Base-by-base conservation (phyloP, 164 flowering plant genomes). In the Dillenia turbinata region DNA sequence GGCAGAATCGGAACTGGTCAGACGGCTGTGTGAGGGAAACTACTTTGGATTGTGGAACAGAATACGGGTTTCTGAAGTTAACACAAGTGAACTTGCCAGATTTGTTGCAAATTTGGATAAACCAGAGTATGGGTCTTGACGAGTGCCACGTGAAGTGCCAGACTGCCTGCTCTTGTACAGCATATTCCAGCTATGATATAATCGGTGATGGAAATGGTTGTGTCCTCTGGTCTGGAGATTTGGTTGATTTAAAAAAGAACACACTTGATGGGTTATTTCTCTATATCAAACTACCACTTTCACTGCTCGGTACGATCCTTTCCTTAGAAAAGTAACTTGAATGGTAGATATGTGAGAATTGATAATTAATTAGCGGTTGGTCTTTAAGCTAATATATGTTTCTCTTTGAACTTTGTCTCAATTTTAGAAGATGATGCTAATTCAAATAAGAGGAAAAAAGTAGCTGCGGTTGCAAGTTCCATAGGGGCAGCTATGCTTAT, bases 181-280 rank as follows among this genome's bases (percentile, higher is more conserved):
- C 15, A 2, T 49, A 49, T 49, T 12, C 52, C 52, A 49, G 52
- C 52, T n/a, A n/a, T 12, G 13, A 49, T n/a, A n/a, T 49, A 9
- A 49, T 12, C 14, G 52, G 58, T 10, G 47, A 48, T 11, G 76
- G 75, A 9, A 47, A 44, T 17, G 75, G 67, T 9, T 78, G 82
- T 33, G 49, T 73, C 8, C 2, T 66, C 1, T 78, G 82, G 82
- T 66, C 52, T n/a, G 68, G 62, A 2, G 67, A 70, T 61, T 53
- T 78, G 40, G 9, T 70, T 47, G 74, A 78, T 52, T 56, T 66
- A 1, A 59, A 56, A 61, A 13, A 62, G 10, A 22, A 54, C 15
- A 0, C 51, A 1, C 59, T 10, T 7, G 50, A 11, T 12, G 76
- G 70, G 8, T 76, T 76, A 60, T 71, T 69, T 4, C 49, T 76